Percentiles rank a stretch among this genome's conserved stretches.
phyloP scores from a whole-genome alignment of 2,329 filamentous ascomycete genomes.

The Monilinia laxa region DNA sequence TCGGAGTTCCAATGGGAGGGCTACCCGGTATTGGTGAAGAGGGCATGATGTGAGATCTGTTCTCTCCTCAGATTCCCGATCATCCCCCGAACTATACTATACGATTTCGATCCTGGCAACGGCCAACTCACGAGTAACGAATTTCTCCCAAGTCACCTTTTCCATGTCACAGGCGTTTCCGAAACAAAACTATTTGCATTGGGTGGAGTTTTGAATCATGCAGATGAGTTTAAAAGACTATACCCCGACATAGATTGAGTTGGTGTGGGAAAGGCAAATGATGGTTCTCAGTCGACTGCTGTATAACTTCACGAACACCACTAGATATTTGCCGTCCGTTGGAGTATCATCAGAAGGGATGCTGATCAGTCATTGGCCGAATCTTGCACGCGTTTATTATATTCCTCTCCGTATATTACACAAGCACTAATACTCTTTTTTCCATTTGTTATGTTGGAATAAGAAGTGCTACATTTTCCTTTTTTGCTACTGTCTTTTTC shows the following conservation, averaged over 20 bases:
- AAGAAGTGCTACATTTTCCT: conserved; percentile 1
- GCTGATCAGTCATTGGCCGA: conserved; percentile 2
- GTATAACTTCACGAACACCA: not conserved
- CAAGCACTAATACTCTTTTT: conserved; percentile 7
- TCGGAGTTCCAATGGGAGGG: conserved; percentile 43
- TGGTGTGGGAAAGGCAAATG: conserved; percentile 25
- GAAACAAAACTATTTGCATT: conserved; percentile 31
- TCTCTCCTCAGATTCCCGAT: conserved; percentile 7
- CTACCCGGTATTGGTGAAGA: conserved; percentile 57
- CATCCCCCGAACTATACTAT: conserved; percentile 11
- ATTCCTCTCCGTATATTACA: not conserved
- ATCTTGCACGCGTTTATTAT: not conserved
- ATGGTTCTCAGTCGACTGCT: conserved; percentile 2
- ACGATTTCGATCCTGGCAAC: conserved; percentile 24
- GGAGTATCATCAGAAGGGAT: not conserved
- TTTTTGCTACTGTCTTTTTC: conserved; percentile 11
- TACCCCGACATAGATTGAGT: conserved; percentile 39
- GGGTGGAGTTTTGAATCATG: conserved; percentile 37
- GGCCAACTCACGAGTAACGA: conserved; percentile 13
- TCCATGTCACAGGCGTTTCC: conserved; percentile 18
- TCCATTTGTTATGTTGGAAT: not conserved
- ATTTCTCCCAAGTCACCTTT: conserved; percentile 11
- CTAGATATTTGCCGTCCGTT: not conserved
- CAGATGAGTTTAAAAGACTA: conserved; percentile 33
- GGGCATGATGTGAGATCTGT: conserved; percentile 43